phyloP scores from a whole-genome alignment of 352 stramenopile species.

The Phytopythium chamaehyphon region DNA sequence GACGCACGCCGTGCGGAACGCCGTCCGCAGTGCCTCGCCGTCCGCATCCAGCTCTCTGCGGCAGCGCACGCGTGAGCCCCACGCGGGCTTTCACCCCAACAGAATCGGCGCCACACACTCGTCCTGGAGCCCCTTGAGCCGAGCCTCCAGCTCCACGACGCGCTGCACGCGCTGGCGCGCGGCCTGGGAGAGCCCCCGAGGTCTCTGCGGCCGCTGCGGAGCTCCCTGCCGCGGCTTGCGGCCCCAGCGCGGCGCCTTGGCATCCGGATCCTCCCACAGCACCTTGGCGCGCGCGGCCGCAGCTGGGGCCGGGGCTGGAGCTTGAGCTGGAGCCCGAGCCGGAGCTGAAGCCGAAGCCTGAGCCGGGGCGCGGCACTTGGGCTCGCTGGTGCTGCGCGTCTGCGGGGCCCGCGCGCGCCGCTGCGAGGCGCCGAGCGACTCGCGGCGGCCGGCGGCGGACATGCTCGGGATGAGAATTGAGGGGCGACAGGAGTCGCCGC shows the following conservation, averaged over 20 bases:
- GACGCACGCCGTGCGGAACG: conserved; percentile 27
- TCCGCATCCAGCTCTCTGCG: conserved; percentile 10
- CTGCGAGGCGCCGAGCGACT: background rate
- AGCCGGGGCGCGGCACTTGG: too few species aligned
- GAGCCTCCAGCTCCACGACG: conserved; percentile 15
- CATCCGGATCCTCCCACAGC: conserved; percentile 3
- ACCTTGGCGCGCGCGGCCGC: background rate
- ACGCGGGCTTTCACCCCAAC: too few species aligned
- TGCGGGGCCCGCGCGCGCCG: too few species aligned
- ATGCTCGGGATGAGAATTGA: too few species aligned
- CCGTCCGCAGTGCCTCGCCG: conserved; percentile 1
- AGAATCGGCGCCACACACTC: background rate
- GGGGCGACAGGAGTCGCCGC: too few species aligned
- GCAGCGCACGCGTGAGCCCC: too few species aligned
- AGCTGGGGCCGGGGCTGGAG: background rate
- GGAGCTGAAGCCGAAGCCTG: too few species aligned
- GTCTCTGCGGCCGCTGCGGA: background rate
- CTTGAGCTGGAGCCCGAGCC: too few species aligned
- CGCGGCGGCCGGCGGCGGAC: too few species aligned
- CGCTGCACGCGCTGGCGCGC: conserved; percentile 13
- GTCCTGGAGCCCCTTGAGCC: conserved; percentile 10
- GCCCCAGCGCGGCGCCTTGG: background rate
- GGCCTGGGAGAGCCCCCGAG: background rate
- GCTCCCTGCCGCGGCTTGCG: background rate
- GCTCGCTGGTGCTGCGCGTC: too few species aligned